Evolutionary conservation across 169 alveolate species (phyloP).

Genomic region (Theileria equi): DNA sequence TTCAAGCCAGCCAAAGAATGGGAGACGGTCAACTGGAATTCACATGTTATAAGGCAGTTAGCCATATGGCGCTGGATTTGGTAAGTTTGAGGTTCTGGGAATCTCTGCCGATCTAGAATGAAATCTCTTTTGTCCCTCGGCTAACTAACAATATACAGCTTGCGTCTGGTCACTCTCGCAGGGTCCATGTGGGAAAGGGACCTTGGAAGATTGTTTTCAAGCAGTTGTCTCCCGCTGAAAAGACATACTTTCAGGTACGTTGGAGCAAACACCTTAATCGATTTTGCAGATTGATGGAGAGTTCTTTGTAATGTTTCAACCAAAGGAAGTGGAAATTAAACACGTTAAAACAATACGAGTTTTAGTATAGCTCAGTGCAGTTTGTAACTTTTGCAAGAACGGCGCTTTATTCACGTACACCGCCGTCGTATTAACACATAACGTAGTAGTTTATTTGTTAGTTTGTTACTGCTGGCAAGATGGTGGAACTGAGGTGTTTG

Average conservation of each 20-base stretch:
- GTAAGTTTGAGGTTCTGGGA: conserved; percentile 47
- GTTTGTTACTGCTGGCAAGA: too few species aligned
- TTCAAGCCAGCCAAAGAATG: conserved; percentile 54
- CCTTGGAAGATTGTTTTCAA: conserved; percentile 79
- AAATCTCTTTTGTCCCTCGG: conserved; percentile 19
- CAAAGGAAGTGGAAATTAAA: conserved; percentile 50
- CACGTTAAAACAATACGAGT: conserved; percentile 41
- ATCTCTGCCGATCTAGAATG: conserved; percentile 14
- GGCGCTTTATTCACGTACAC: not conserved
- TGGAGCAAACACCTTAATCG: not conserved
- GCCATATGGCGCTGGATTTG: conserved; percentile 48
- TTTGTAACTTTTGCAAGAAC: too few species aligned
- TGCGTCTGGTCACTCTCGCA: conserved; percentile 62
- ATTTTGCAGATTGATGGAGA: conserved; percentile 62
- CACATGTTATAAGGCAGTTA: conserved; percentile 16
- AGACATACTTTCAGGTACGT: conserved; percentile 59
- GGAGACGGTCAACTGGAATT: conserved; percentile 74
- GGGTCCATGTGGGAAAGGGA: conserved; percentile 78
- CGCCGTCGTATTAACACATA: too few species aligned
- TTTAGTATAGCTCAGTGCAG: conserved; percentile 16
- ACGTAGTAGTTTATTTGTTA: too few species aligned
- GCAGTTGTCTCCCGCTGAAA: conserved; percentile 54
- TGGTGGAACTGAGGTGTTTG: too few species aligned
- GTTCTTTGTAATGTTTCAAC: conserved; percentile 50
- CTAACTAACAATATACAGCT: conserved; percentile 62